Evolutionary conservation across 257 asterid species (phyloP).

Genomic region (Lycium ferocissimum): DNA sequence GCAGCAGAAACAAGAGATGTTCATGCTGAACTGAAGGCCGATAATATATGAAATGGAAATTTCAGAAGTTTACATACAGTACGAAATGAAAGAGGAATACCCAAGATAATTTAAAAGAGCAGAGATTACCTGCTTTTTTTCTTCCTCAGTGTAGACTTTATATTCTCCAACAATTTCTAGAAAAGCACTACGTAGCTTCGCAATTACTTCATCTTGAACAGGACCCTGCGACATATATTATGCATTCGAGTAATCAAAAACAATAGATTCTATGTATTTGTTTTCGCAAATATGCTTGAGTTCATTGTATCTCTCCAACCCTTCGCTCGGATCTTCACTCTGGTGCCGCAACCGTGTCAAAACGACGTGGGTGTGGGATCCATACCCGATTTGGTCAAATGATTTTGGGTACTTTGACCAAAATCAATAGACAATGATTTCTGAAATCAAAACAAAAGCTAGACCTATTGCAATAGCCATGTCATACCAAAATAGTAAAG

Average conservation of each 20-base stretch:
- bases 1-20: conserved; percentile 16
- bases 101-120: neutral
- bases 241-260: neutral
- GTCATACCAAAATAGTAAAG: too few relatives aligned
- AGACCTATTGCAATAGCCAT: too few relatives aligned
- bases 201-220: conserved; percentile 86
- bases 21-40: conserved; percentile 17
- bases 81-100: conserved; percentile 3
- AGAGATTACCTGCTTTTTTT: conserved; percentile 73
- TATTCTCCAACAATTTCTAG: conserved; percentile 83
- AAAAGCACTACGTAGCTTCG: conserved; percentile 82
- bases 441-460: too few relatives aligned
- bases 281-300: neutral
- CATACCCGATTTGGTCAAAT: too few relatives aligned
- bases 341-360: too few relatives aligned
- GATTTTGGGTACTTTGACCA: too few relatives aligned
- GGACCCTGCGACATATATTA: conserved; percentile 69
- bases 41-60: neutral
- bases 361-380: too few relatives aligned
- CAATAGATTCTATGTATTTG: conserved; percentile 14
- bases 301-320: neutral
- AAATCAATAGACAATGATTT: too few relatives aligned
- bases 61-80: conserved; percentile 1
- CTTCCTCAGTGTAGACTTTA: conserved; percentile 81
- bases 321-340: too few relatives aligned